phyloP scores from a whole-genome alignment of 1,139 yeast species.

The Kluyveromyces sp. region DNA sequence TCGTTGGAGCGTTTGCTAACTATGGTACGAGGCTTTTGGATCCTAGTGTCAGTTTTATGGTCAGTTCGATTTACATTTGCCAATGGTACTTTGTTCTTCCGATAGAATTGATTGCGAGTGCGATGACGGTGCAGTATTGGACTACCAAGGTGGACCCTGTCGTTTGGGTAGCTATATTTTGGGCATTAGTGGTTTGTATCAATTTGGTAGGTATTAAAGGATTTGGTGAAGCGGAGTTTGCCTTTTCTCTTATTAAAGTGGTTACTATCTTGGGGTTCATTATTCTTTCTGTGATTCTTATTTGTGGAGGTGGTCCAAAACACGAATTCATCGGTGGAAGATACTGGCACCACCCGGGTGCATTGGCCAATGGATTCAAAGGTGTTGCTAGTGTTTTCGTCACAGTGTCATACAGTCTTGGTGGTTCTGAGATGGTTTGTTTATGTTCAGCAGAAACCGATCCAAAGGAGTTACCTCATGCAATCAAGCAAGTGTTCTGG shows the following conservation, averaged over 20 bases:
- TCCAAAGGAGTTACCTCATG: slow-evolving; percentile 62
- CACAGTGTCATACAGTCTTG: slow-evolving; percentile 75
- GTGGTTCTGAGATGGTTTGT: slow-evolving; percentile 77
- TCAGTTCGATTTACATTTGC: slow-evolving; percentile 60
- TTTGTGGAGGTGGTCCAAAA: slow-evolving; percentile 57
- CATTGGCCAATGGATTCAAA: slow-evolving; percentile 60
- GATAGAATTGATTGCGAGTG: slow-evolving; percentile 57
- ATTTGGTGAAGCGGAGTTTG: slow-evolving; percentile 55
- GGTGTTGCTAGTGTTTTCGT: slow-evolving; percentile 79
- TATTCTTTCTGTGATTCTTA: slow-evolving; percentile 53
- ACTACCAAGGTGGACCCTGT: slow-evolving; percentile 11
- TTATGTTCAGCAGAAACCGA: slow-evolving; percentile 78
- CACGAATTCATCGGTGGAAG: slow-evolving; percentile 47
- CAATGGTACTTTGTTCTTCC: slow-evolving; percentile 62
- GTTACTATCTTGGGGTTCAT: slow-evolving; percentile 54
- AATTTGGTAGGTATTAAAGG: slow-evolving; percentile 52
- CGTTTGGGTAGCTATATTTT: slow-evolving; percentile 43
- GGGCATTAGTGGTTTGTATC: slow-evolving; percentile 40
- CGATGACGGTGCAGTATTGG: slow-evolving; percentile 57
- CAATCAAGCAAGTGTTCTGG: slow-evolving; percentile 68
- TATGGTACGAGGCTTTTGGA: slow-evolving; percentile 54
- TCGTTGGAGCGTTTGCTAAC: slow-evolving; percentile 57
- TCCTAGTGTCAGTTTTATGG: slow-evolving; percentile 62
- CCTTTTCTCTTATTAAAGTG: slow-evolving; percentile 47
- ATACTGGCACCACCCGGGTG: slow-evolving; percentile 55